Conservation (phyloP, 176 grass and related monocot species). For the Sorghum bicolor region Sorghum_bicolor_NCBIv3 NC_012879.2:41351001-41351500, state of each 20-base stretch:
- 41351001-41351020: constrained; percentile 99
- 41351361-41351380: background rate
- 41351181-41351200: constrained; percentile 89
- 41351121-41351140: constrained; percentile 99
- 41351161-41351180: constrained; percentile 94
- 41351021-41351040: constrained; percentile 92
- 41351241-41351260: background rate
- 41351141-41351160: constrained; percentile 92
- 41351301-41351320: too few relatives aligned
- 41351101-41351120: constrained; percentile 90
- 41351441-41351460: too few relatives aligned
- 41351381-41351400: background rate
- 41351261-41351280: background rate
- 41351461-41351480: too few relatives aligned
- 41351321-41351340: background rate
- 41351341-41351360: background rate
- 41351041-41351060: constrained; percentile 92
- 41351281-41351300: too few relatives aligned
- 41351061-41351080: constrained; percentile 89
- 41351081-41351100: constrained; percentile 85
- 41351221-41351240: background rate
- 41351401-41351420: too few relatives aligned
- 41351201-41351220: constrained; percentile 33
- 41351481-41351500: background rate
- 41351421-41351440: too few relatives aligned